Base-by-base conservation (phyloP, 257 asterid species). In the Petunia secreta region DNA sequence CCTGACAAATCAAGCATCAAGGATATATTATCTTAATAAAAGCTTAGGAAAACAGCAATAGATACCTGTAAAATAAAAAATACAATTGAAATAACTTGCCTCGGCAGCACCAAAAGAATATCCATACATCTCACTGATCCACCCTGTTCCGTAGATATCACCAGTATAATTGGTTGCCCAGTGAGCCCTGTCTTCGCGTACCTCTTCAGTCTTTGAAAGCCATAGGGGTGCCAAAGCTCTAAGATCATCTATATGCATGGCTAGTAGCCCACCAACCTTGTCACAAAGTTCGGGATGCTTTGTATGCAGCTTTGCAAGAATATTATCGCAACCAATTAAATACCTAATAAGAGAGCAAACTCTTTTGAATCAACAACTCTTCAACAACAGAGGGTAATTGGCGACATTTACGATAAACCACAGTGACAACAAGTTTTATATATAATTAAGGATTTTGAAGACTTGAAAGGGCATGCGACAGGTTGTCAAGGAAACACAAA, bases 61-160 rank as follows among this genome's bases (percentile, higher is more conserved):
- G 14, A 3, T 10, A 34, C n/a, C 57, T 63, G 50, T 37, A 44
- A 48, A 64, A 71, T n/a, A 78, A 15, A 62, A 68, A 40, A 71
- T 46, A 69, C 53, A 60, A 78, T 8, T 57, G 3, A 75, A 64
- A 44, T 13, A 7, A 37, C 83, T 39, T 86, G 88, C 99, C 98
- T 95, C 97, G 1, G 98, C 97, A 64, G 97, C 99, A 5, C 99
- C 99, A 87, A 92, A 96, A 50, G 99, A 96, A 89, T 96, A 96
- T 41, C 99, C 99, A 83, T 92, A 93, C 99, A 96, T 96, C 87
- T 96, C 99, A 86, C 99, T 96, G 81, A 96, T 96, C 99, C 99
- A 96, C 62, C 99, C 98, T 5, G 92, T 80, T 13, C 85, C 90
- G 76, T 92, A 96, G 77, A 96, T 96, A 80, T 96, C 99, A 75